These are phyloP conservation scores for Leccinum sublutescens DNA, from an alignment of 768 basidiomycete species.

Conservation along the genomic window DNA sequence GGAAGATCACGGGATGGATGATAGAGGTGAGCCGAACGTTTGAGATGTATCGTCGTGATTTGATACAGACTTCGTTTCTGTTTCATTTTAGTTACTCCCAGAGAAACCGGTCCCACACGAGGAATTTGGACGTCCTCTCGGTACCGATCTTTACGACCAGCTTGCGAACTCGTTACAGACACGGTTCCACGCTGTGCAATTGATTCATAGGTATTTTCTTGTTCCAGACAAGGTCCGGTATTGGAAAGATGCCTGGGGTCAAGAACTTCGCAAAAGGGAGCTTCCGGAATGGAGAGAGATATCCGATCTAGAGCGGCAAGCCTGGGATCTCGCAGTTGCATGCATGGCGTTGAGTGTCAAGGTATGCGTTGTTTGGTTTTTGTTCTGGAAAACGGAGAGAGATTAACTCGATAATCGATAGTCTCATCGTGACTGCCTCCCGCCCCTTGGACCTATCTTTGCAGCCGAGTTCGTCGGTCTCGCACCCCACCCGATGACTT, in stretches of 20 bases:
- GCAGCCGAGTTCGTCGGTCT: conserved; percentile 50
- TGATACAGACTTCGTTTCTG: neutral
- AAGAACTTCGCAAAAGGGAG: neutral
- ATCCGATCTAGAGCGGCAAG: conserved; percentile 29
- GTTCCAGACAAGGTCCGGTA: conserved; percentile 26
- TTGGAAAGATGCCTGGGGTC: conserved; percentile 10
- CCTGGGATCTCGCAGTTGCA: conserved; percentile 59
- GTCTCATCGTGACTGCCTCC: conserved; percentile 64
- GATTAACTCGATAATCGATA: conserved; percentile 22
- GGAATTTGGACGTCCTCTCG: neutral
- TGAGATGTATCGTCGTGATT: neutral
- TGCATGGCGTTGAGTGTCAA: conserved; percentile 63
- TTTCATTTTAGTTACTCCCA: conserved; percentile 9
- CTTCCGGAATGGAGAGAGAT: neutral
- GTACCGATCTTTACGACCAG: conserved; percentile 46
- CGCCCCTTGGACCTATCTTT: conserved; percentile 52
- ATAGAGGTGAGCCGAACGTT: conserved; percentile 36
- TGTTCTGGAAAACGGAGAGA: neutral
- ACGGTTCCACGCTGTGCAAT: conserved; percentile 61
- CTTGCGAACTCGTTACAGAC: conserved; percentile 54
- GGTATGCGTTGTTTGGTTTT: conserved; percentile 32
- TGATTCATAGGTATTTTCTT: conserved; percentile 58
- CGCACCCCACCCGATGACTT: conserved; percentile 45
- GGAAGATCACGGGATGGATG: conserved; percentile 43
- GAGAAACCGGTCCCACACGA: neutral